phyloP scores from a whole-genome alignment of 225 moss, liverwort and hornwort genomes.

The Ulota crispa region DNA sequence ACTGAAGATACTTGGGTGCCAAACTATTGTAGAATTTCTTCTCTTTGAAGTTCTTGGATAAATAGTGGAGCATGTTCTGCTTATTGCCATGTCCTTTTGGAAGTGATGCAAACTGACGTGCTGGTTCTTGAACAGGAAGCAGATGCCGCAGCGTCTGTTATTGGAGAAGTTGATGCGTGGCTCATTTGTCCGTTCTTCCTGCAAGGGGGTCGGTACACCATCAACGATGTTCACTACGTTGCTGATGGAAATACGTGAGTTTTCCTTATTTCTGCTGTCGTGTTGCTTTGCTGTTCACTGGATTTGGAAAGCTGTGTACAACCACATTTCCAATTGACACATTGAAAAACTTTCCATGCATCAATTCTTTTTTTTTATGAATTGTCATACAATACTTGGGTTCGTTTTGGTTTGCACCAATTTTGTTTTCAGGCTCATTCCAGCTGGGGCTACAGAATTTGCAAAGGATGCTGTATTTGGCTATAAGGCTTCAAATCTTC shows the following conservation, averaged over 20 bases:
- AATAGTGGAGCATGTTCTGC: neutral
- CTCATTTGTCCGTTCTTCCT: constrained; percentile 89
- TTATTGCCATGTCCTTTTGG: constrained; percentile 9
- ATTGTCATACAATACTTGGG: neutral
- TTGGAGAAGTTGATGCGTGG: constrained; percentile 89
- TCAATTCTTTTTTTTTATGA: neutral
- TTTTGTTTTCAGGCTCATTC: constrained; percentile 60
- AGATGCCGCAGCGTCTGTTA: constrained; percentile 74
- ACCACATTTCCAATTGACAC: neutral
- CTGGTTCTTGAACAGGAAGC: constrained; percentile 55
- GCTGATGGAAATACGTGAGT: constrained; percentile 77
- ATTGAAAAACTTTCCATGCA: neutral
- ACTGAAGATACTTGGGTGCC: neutral
- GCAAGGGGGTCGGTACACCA: constrained; percentile 93
- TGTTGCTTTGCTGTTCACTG: neutral
- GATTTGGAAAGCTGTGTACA: neutral
- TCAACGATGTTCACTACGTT: constrained; percentile 91
- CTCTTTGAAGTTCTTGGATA: neutral
- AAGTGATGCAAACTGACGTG: neutral
- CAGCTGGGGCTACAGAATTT: constrained; percentile 93
- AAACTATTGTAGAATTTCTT: neutral
- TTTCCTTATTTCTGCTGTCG: neutral
- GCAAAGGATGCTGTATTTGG: constrained; percentile 90
- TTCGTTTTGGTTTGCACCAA: neutral
- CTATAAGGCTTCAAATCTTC: constrained; percentile 78